A percentile compares a stretch with the other conserved stretches of the same genome.
phyloP scores from a whole-genome alignment of 495 filamentous ascomycete species.

The Penicillium cosmopolitanum region DNA sequence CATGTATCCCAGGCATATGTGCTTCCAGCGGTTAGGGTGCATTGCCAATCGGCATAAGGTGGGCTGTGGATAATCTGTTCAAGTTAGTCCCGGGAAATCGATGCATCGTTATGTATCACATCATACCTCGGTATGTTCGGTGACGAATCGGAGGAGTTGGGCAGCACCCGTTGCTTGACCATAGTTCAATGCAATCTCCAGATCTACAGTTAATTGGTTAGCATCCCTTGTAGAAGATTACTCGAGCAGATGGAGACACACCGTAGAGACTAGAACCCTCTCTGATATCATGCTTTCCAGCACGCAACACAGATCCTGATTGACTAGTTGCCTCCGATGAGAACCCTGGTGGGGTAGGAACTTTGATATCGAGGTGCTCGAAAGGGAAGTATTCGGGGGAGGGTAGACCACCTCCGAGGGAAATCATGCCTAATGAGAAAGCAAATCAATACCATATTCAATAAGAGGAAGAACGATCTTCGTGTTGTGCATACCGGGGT shows the following conservation, averaged over 20 bases:
- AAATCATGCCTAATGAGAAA: constrained; percentile 64
- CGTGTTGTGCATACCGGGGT: constrained; percentile 52
- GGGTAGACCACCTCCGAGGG: constrained; percentile 89
- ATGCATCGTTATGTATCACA: not conserved
- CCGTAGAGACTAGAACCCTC: constrained; percentile 66
- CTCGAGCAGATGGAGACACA: constrained; percentile 23
- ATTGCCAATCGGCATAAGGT: constrained; percentile 80
- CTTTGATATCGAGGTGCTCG: constrained; percentile 67
- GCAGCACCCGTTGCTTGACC: constrained; percentile 82
- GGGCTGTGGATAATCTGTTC: constrained; percentile 45
- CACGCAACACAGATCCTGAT: constrained; percentile 57
- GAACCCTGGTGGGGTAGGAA: constrained; percentile 69
- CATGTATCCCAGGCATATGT: constrained; percentile 79
- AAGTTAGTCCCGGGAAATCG: constrained; percentile 2
- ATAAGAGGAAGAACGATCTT: not conserved
- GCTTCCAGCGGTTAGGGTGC: constrained; percentile 72
- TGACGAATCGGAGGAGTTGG: constrained; percentile 84
- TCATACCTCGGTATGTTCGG: constrained; percentile 80
- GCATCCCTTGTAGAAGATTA: not conserved
- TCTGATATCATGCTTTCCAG: constrained; percentile 81
- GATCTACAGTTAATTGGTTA: constrained; percentile 51
- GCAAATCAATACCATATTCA: not conserved
- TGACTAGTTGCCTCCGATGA: constrained; percentile 62
- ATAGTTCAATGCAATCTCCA: constrained; percentile 87
- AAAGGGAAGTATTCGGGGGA: constrained; percentile 89